phyloP scores from a whole-genome alignment of 441 rosid species.

The Mallotus repandus region DNA sequence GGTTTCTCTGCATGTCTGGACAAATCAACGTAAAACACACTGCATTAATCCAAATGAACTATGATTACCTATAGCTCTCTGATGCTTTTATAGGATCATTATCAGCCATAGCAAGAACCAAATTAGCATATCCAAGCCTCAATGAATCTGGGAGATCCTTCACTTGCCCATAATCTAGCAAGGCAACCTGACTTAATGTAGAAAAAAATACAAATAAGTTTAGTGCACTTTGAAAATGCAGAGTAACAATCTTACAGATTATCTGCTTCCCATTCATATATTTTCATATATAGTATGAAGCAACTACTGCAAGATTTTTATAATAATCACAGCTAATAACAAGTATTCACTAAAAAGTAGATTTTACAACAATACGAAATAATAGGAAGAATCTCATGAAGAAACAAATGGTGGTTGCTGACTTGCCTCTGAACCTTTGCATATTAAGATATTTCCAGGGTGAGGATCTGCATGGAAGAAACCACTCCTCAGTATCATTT shows the following conservation, averaged over 20 bases:
- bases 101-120: conserved; percentile 87
- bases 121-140: conserved; percentile 85
- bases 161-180: conserved; percentile 96
- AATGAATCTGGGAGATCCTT: conserved; percentile 84
- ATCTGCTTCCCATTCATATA: background rate
- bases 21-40: conserved; percentile 1
- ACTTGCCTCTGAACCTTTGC: conserved; percentile 91
- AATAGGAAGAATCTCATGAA: conserved; percentile 10
- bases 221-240: conserved; percentile 10
- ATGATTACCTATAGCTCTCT: conserved; percentile 74
- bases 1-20: conserved; percentile 2
- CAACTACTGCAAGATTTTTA: conserved; percentile 11
- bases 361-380: conserved; percentile 5
- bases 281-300: background rate
- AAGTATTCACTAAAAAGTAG: background rate
- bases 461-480: conserved; percentile 99
- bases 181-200: conserved; percentile 62
- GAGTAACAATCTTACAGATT: conserved; percentile 3
- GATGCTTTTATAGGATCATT: conserved; percentile 53
- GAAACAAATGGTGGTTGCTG: conserved; percentile 20
- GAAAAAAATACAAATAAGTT: conserved; percentile 27
- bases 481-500: conserved; percentile 95
- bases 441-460: conserved; percentile 92
- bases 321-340: background rate
- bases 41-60: conserved; percentile 2